Evolutionary conservation across 768 basidiomycete genomes (phyloP).

Genomic region (Rhizopogon vinicolor): DNA sequence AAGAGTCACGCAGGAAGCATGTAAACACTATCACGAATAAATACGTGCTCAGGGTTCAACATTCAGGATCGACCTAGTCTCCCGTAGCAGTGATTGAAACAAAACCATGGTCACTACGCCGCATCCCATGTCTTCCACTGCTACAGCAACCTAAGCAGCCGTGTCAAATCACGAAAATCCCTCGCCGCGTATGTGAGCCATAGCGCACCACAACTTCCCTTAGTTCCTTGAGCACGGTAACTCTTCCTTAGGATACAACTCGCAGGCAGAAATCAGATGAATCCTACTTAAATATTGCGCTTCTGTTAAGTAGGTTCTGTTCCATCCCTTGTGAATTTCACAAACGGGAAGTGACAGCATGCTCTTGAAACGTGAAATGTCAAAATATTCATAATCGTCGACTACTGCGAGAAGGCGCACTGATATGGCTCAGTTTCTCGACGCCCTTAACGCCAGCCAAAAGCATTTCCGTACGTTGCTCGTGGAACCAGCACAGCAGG

Average conservation of each 20-base stretch:
- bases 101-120: no score
- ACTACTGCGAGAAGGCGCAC: constrained; percentile 22
- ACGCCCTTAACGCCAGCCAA: constrained; percentile 34
- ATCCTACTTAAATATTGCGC: background rate
- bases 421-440: constrained; percentile 31
- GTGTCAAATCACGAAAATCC: background rate
- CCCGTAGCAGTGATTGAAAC: no score
- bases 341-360: constrained; percentile 6
- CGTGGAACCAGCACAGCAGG: constrained; percentile 44
- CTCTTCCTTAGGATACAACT: background rate
- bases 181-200: constrained; percentile 3
- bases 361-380: constrained; percentile 6
- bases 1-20: no score
- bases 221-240: background rate
- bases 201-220: constrained; percentile 9
- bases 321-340: background rate
- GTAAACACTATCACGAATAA: no score
- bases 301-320: background rate
- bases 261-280: background rate
- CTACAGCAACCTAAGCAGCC: no score
- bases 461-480: constrained; percentile 27
- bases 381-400: background rate
- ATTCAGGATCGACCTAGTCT: no score
- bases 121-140: no score
- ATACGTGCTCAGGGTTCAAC: no score